A percentile compares a stretch with the other conserved stretches of the same genome.
phyloP scores from a whole-genome alignment of 768 basidiomycete species.

The Pleurotus platypus region DNA sequence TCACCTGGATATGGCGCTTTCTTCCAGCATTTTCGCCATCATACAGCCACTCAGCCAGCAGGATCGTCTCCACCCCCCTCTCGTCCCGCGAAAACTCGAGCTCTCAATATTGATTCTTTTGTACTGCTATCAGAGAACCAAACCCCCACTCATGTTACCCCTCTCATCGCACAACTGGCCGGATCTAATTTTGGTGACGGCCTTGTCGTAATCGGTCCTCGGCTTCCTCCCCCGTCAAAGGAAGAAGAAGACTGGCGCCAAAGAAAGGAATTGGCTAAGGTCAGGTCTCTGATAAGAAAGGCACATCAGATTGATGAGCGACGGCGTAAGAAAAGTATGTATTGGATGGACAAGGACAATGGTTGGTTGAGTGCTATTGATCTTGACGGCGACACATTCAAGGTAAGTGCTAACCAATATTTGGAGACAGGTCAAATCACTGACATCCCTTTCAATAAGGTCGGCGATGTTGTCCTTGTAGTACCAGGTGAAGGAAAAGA shows the following conservation, averaged over 20 bases:
- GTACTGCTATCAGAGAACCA: slow-evolving; percentile 55
- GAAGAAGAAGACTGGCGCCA: slow-evolving; percentile 19
- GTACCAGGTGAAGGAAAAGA: slow-evolving; percentile 29
- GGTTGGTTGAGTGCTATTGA: slow-evolving; percentile 20
- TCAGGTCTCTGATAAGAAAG: slow-evolving; percentile 25
- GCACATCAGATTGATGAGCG: slow-evolving; percentile 10
- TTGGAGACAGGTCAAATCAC: neutral
- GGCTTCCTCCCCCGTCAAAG: slow-evolving; percentile 28
- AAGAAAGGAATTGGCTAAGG: slow-evolving; percentile 15
- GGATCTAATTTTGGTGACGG: slow-evolving; percentile 49
- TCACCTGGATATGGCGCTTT: slow-evolving; percentile 37
- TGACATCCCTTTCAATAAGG: slow-evolving; percentile 28
- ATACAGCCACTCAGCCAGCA: slow-evolving; percentile 47
- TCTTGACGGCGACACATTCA: slow-evolving; percentile 41
- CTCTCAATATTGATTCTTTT: slow-evolving; percentile 49
- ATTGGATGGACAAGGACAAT: too few species aligned
- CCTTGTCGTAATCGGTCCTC: slow-evolving; percentile 46
- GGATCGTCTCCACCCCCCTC: slow-evolving; percentile 20
- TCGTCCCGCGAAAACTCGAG: slow-evolving; percentile 13
- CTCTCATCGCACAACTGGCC: slow-evolving; percentile 52
- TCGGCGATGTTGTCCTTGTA: slow-evolving; percentile 60
- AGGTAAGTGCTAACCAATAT: slow-evolving; percentile 25
- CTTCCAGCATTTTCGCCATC: slow-evolving; percentile 46
- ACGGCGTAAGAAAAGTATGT: too few species aligned
- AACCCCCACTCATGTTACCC: slow-evolving; percentile 59